Evolutionary conservation across 2,329 filamentous ascomycete species (phyloP), one percentile per base, ranked within the genome.

Genomic region (Ilyonectria destructans): DNA sequence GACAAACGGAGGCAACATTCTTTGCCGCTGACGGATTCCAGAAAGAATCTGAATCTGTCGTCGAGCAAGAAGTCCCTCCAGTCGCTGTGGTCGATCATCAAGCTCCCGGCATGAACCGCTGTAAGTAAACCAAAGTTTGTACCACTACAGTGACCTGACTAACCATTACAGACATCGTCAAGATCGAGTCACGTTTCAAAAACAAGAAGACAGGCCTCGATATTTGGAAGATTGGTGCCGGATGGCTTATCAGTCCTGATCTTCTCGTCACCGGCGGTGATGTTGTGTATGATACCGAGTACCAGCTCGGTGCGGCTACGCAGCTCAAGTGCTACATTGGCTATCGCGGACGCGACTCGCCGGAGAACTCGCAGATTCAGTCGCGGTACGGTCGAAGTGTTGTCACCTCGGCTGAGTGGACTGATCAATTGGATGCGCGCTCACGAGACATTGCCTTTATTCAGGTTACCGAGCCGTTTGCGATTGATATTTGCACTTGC

Each of bases 301-400:
- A 71, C n/a, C 65, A 71, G 6, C 52, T 77, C 2, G 71, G 70
- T 1, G 58, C 71, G 2, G 70, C 75, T 1, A 71, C 65, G 0
- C 69, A 78, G 13, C 74, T 80, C 65, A 81, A 78, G 66, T 78
- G 73, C 49, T 80, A 78, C 49, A 76, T 79, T 1, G 77, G 80
- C 8, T 80, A 81, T 29, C 37, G 60, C 2, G 79, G 79, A 2
- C 66, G 69, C n/a, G 31, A 1, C 0, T 21, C 51, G 26, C 49
- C 62, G 6, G 63, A 19, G 15, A 52, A 31, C 2, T 52, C 48
- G 26, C 48, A 65, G 31, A 56, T 58, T 8, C 63, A 63, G 15
- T 60, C 59, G 12, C 58, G 58, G 1, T 67, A 69, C 19, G 58
- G 62, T 13, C 56, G 56, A 9, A 43, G 57, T 15, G 61, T 71